phyloP scores from a whole-genome alignment of 257 asterid genomes.

The Scutellaria galericulata region DNA sequence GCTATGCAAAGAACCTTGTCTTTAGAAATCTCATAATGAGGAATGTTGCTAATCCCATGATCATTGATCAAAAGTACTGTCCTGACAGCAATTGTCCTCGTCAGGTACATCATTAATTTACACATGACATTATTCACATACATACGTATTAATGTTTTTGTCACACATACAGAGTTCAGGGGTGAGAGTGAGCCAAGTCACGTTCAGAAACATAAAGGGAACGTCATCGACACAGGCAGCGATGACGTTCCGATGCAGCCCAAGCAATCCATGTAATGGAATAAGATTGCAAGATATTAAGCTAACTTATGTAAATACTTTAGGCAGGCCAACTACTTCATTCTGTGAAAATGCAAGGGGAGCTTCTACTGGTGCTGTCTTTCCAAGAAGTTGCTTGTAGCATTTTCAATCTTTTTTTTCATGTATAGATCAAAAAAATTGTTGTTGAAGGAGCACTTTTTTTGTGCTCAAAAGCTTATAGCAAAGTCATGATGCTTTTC shows the following conservation, averaged over 20 bases:
- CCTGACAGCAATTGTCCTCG: slow-evolving; percentile 60
- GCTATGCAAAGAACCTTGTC: slow-evolving; percentile 58
- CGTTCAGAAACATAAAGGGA: slow-evolving; percentile 64
- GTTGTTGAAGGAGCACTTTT: slow-evolving; percentile 13
- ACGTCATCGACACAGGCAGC: slow-evolving; percentile 75
- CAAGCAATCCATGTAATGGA: slow-evolving; percentile 60
- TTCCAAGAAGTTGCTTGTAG: slow-evolving; percentile 64
- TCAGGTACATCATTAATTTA: slow-evolving; percentile 43
- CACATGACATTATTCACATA: not conserved
- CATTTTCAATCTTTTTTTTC: not conserved
- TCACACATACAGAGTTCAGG: slow-evolving; percentile 56
- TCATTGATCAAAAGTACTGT: slow-evolving; percentile 76
- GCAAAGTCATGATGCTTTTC: not conserved
- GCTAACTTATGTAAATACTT: slow-evolving; percentile 46
- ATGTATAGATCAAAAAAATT: slow-evolving; percentile 27
- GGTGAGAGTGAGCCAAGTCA: slow-evolving; percentile 63
- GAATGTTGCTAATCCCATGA: slow-evolving; percentile 62
- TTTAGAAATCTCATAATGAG: slow-evolving; percentile 62
- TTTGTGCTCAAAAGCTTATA: slow-evolving; percentile 16
- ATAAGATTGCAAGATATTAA: slow-evolving; percentile 60
- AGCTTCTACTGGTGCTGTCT: slow-evolving; percentile 45
- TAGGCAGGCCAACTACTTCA: slow-evolving; percentile 46
- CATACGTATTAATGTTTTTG: not conserved
- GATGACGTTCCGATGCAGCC: slow-evolving; percentile 66
- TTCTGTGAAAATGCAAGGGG: slow-evolving; percentile 69